Evolutionary conservation across 1,284 basidiomycete genomes (phyloP), one percentile per base, ranked within the genome.

Genomic region (Porodaedalea pini): DNA sequence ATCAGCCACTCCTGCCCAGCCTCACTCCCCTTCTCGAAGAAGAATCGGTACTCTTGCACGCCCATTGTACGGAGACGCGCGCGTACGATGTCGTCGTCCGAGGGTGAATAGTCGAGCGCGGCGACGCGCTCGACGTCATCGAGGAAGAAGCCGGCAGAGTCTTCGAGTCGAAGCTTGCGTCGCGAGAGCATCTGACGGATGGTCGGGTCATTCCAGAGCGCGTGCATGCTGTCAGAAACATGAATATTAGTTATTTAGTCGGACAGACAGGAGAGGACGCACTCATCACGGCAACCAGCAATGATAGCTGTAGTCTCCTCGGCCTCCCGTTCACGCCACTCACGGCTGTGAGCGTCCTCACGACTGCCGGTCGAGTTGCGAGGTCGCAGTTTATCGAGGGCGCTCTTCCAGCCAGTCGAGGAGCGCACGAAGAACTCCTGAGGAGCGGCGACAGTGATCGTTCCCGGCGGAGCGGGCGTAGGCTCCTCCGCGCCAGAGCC

Each of bases 1-100:
- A 90, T 88, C 56, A 86, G 77, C 88, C 88, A 90, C 66, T 90
- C 86, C 1, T 84, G 83, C 2, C 85, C 87, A 57, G 78, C 80
- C 63, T 89, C 86, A 54, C 82, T 73, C 8, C 85, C 85, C 81
- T 90, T 87, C 70, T 88, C 82, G 64, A 89, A 90, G 66, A 77
- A 72, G 61, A 88, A 83, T 41, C 73, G 73, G 65, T 90, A 83
- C 65, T 90, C 87, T 68, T 90, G 87, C 8, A 90, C 81, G 37
- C 87, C 88, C 11, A 88, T 71, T 0, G 87, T 90, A 25, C 80
- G 23, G 36, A 57, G 49, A 51, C 51, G 50, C 6, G 39, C 50
- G 21, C 5, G 44, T 50, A 56, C 54, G 23, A 53, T 66, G 73
- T 47, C 63, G 85, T 85, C 85, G 64, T 90, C 88, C 1, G 82